Evolutionary conservation across 2,329 filamentous ascomycete genomes (phyloP), one percentile per base, ranked within the genome.

Genomic region (Pezicula neosporulosa): DNA sequence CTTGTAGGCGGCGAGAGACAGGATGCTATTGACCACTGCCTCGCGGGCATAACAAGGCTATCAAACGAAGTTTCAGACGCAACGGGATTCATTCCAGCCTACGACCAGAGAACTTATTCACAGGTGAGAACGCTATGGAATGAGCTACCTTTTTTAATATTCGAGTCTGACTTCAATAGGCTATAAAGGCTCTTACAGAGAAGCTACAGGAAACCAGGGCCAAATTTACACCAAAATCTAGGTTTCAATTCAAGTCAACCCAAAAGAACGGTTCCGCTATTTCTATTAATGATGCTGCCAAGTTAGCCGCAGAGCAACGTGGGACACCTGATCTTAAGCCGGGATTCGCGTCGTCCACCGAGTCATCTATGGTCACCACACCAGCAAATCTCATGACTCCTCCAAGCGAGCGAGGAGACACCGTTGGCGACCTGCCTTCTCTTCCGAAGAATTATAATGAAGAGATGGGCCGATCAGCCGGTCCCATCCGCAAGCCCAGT

Each of bases 11-110:
- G 87, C 54, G 90, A 94, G 69, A 86, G 90, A 41, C 82, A 87
- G 56, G 86, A 93, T 66, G 89, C 89, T 47, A 83, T 88, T 44
- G 91, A 96, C 60, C 82, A 89, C 62, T 87, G 91, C 59, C 78
- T 96, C 13, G 84, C 87, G 15, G 82, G 83, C 55, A 94, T 97
- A 62, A 85, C 89, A 28, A 82, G 83, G 51, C 78, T 97, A 15
- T 91, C 90, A 1, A 87, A 87, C 57, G 86, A 94, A 61, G 89
- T 97, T 37, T 86, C 89, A 59, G 91, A 97, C 70, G 88, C 89
- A 1, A 83, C 87, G 2, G 85, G 86, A 50, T 90, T 86, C 59
- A 82, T 96, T 15, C 91, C 94, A 3, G 84, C 90, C 7, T 95
- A 97, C 66, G 94, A 97, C 63, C 90, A 94, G 68, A 83, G 89